Evolutionary conservation across 768 basidiomycete species (phyloP).

Genomic region (Russula brevipes): DNA sequence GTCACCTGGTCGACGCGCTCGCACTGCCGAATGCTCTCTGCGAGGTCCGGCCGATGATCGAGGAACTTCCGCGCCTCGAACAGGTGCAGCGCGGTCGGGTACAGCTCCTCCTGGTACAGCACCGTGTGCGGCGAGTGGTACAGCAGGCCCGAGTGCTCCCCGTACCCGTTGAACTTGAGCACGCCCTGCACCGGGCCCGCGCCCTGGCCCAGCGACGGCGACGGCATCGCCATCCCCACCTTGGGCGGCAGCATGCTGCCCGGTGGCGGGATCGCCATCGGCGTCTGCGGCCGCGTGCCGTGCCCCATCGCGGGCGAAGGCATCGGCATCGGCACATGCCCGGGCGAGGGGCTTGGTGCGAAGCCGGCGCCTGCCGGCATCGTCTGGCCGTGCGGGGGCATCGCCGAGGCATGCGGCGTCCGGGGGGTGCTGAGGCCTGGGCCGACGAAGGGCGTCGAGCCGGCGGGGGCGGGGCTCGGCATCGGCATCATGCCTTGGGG

Average conservation of each 20-base stretch:
- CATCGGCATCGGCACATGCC: conserved; percentile 9
- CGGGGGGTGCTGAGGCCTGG: not conserved
- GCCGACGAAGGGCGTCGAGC: conserved; percentile 16
- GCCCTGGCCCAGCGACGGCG: no score
- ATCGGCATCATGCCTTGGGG: conserved; percentile 7
- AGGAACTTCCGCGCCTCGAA: conserved; percentile 71
- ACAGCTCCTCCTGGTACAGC: conserved; percentile 47
- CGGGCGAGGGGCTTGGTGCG: not conserved
- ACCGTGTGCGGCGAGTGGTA: conserved; percentile 64
- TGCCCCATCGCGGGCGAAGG: not conserved
- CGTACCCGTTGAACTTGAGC: conserved; percentile 34
- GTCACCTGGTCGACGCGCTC: conserved; percentile 39
- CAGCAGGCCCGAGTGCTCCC: conserved; percentile 46
- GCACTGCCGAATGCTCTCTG: conserved; percentile 49
- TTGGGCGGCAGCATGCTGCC: not conserved
- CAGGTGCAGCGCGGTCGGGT: conserved; percentile 68
- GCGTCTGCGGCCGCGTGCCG: not conserved
- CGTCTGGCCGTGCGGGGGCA: not conserved
- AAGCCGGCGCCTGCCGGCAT: no score
- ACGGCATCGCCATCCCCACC: conserved; percentile 3
- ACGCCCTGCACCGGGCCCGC: no score
- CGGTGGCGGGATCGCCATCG: conserved; percentile 13
- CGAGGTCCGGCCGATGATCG: conserved; percentile 44
- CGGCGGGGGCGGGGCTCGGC: conserved; percentile 7
- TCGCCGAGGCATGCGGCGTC: not conserved